Conservation (phyloP, 306 rosid species). For the Vicia villosa region DNA sequence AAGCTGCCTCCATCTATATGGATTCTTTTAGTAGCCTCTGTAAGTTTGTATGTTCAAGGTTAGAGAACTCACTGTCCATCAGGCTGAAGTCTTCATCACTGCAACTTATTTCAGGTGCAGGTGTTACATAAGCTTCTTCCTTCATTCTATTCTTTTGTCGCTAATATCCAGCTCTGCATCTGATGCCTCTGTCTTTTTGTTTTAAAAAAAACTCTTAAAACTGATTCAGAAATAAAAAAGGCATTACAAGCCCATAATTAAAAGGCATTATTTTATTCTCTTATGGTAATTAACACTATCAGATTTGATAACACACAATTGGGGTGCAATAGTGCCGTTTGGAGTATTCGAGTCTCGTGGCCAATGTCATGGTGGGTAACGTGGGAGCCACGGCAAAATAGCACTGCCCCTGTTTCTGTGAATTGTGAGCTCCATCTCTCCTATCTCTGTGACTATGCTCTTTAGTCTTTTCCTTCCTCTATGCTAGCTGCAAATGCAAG, state of each 20-base stretch:
- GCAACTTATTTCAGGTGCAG: neutral
- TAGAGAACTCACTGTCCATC: neutral
- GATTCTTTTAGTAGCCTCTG: neutral
- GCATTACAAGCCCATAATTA: neutral
- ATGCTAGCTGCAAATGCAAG: neutral
- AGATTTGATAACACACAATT: neutral
- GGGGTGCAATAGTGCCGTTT: neutral
- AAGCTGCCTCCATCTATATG: neutral
- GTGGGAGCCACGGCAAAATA: neutral
- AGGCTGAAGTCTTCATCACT: neutral
- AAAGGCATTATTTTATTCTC: neutral
- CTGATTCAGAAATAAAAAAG: slow-evolving; percentile 5
- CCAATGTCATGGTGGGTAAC: neutral
- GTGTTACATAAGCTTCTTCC: neutral
- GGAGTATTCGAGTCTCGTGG: neutral
- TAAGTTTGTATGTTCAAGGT: slow-evolving; percentile 7
- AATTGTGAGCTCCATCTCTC: neutral
- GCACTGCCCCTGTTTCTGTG: neutral
- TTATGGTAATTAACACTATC: neutral
- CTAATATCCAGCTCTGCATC: neutral
- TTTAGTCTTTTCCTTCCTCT: slow-evolving; percentile 3
- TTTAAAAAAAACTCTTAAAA: neutral
- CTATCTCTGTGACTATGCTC: neutral
- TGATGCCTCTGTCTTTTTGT: neutral
- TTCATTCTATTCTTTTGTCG: neutral